Evolutionary conservation across 192 early-diverging fungal species (phyloP), one percentile per base, ranked within the genome.

Genomic region (Lobosporangium transversale): DNA sequence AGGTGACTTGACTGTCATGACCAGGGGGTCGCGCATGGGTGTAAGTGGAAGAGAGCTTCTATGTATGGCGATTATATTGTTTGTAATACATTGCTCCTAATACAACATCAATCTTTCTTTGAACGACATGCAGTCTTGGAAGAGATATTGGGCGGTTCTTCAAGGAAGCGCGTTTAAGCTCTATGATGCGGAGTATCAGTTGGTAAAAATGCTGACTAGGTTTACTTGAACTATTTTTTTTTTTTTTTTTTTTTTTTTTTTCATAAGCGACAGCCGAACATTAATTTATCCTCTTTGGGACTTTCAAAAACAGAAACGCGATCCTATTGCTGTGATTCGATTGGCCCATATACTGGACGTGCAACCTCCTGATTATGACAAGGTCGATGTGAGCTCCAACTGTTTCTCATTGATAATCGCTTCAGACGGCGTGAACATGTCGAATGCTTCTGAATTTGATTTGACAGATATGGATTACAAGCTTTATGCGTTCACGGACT

Each of bases 301-400:
- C n/a, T n/a, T n/a, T n/a, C n/a, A n/a, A n/a, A n/a, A n/a, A 23
- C 15, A 74, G 64, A 76, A 67, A 63, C 73, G 73, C 10, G 65
- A 76, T 3, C 53, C 73, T n/a, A 31, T 67, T 24, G 65, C 73
- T 2, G 20, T 36, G 2, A 66, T 76, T 40, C 50, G 63, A 18
- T 23, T 76, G 14, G 71, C 57, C 0, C 43, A 62, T 24, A 20
- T 76, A 15, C 44, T 50, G 15, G 43, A 30, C 31, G 52, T 76
- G 7, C 71, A 76, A 33, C 64, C 58, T 21, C 73, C 64, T 6
- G 73, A 76, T 32, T 67, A 62, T 29, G 73, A 76, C 45, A 76
- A 76, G 36, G 59, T 67, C 30, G 65, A 76, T 18, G 59, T 76
- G 1, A 53, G 53, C 7, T 48, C 59, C 11, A 76, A 76, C 21